Base-by-base conservation (phyloP, 306 rosid genomes). In the Medicago arabica region DNA sequence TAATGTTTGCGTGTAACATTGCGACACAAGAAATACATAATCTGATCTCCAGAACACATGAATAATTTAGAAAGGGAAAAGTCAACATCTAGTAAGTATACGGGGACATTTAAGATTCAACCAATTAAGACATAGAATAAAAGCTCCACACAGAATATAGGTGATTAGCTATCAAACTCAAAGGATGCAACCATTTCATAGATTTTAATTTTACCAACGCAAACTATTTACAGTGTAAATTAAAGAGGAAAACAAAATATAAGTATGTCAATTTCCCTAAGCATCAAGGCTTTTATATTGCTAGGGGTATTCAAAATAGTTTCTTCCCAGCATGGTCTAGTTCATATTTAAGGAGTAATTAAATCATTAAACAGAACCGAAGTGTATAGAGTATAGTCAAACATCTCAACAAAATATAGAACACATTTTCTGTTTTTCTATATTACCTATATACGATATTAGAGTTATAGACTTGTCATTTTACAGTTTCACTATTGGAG, bases 181-280 rank as follows among this genome's bases (percentile, higher is more conserved):
- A 23, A 38, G 5, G 51, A 71, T 14, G 15, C 54, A 39, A 57
- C 34, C 51, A 36, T 28, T 51, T 59, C 7, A 21, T 19, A 38
- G 31, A 64, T 16, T 57, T 43, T 60, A 49, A 64, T 16, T 57
- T 43, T 60, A 49, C 58, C 9, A 44, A 69, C 18, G 69, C 71
- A 71, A 57, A 19, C 71, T 63, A 69, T 23, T 43, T 74, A 74
- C 59, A n/a, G 36, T 7, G 6, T 21, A 68, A 69, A 74, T 9
- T 34, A 34, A 8, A 25, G 53, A n/a, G 57, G 21, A 11, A 18
- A 50, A 4, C 6, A 49, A 55, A 59, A 43, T 44, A 38, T 8
- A 18, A 18, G 6, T n/a, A 65, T 54, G 50, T 12, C 11, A 16
- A 39, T 57, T 75, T 18, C 21, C 41, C 61, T 46, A 44, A 38